A percentile compares a stretch with the other conserved stretches of the same genome.
These are phyloP conservation scores for Lentinula sp. DNA, from an alignment of 768 basidiomycete species.

Conservation along the genomic window DNA sequence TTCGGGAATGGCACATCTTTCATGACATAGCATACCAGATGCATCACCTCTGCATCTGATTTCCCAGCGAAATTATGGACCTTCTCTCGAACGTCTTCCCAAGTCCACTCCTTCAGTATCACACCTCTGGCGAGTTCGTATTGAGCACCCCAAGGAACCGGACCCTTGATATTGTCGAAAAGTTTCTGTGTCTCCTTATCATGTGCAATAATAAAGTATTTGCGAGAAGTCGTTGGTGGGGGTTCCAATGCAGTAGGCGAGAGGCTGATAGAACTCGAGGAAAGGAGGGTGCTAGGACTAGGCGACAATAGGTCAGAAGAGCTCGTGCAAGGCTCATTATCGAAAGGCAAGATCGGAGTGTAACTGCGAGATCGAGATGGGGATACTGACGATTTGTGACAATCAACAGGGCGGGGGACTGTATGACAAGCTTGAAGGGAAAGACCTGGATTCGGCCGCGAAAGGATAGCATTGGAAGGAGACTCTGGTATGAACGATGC, in stretches of 20 bases:
- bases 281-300: too few relatives aligned
- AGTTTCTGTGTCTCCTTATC: constrained; percentile 23
- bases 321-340: background rate
- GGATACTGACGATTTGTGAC: background rate
- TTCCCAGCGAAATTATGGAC: constrained; percentile 21
- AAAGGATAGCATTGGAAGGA: background rate
- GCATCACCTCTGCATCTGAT: constrained; percentile 22
- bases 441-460: background rate
- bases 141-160: constrained; percentile 39
- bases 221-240: background rate
- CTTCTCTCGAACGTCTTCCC: constrained; percentile 27
- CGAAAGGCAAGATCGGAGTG: background rate
- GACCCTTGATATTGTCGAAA: constrained; percentile 23
- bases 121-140: constrained; percentile 42
- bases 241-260: background rate
- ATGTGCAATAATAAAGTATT: constrained; percentile 27
- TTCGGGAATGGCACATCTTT: constrained; percentile 10
- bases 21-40: constrained; percentile 28
- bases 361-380: background rate
- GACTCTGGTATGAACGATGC: background rate
- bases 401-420: background rate
- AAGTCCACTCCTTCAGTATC: constrained; percentile 29
- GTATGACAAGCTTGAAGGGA: background rate
- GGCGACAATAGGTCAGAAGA: background rate
- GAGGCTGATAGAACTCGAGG: background rate